Evolutionary conservation across 2,329 filamentous ascomycete genomes (phyloP).

Genomic region (Huntiella abstrusa): DNA sequence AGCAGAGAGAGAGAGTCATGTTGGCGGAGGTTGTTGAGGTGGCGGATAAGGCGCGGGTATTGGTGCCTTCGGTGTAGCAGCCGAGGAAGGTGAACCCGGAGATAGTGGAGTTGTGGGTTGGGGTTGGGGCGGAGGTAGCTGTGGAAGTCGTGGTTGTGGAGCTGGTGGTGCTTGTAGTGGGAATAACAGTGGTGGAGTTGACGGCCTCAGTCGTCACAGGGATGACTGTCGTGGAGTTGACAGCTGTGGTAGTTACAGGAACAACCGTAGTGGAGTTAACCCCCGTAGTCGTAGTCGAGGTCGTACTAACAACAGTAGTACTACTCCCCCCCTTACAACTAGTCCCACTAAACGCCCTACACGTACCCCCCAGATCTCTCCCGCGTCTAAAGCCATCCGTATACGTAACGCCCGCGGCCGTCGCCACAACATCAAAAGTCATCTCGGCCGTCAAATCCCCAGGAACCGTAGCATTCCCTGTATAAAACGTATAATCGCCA

Average conservation of each 20-base stretch:
- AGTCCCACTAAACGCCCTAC: constrained; percentile 21
- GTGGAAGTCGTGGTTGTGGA: constrained; percentile 12
- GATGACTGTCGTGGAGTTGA: neutral
- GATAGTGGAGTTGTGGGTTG: constrained; percentile 20
- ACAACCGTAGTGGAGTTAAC: neutral
- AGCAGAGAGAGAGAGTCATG: constrained; percentile 32
- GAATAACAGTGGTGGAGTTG: neutral
- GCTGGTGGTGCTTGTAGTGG: constrained; percentile 13
- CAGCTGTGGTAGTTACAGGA: constrained; percentile 5
- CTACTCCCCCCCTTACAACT: constrained; percentile 13
- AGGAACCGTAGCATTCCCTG: constrained; percentile 23
- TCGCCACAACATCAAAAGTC: constrained; percentile 27
- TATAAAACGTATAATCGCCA: constrained; percentile 31
- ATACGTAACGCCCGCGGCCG: constrained; percentile 21
- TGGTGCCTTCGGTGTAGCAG: constrained; percentile 29
- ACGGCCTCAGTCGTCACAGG: neutral
- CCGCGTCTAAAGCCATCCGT: constrained; percentile 31
- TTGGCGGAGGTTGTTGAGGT: constrained; percentile 24
- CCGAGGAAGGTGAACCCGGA: constrained; percentile 27
- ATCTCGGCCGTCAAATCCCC: constrained; percentile 27
- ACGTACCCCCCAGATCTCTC: constrained; percentile 25
- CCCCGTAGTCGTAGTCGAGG: constrained; percentile 12
- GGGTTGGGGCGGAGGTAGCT: constrained; percentile 8
- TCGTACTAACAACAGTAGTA: neutral
- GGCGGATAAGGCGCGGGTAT: constrained; percentile 24